These are phyloP conservation scores for Plasmodium gaboni DNA, from an alignment of 169 alveolate genomes.

Conservation along the genomic window DNA sequence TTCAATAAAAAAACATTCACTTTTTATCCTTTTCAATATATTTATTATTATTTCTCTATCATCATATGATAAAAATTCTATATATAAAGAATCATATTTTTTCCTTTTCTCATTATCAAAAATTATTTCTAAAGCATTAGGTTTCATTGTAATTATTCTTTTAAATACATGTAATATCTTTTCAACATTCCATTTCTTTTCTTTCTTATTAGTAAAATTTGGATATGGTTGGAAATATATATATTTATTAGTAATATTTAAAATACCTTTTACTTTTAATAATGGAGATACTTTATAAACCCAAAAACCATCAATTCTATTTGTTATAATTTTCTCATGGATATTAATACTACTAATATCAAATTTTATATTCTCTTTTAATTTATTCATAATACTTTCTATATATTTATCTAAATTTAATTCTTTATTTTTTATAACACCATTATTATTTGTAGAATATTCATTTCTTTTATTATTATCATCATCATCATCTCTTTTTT, in stretches of 20 bases:
- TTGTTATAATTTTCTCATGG: constrained; percentile 80
- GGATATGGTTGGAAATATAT: constrained; percentile 88
- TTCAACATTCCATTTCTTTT: constrained; percentile 83
- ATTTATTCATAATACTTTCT: constrained; percentile 23
- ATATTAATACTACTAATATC: constrained; percentile 78
- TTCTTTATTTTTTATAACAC: constrained; percentile 10
- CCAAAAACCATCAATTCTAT: constrained; percentile 80
- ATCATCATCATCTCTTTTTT: too few relatives aligned
- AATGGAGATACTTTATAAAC: constrained; percentile 86
- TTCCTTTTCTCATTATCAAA: constrained; percentile 82
- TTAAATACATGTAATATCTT: constrained; percentile 84
- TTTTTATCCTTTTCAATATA: constrained; percentile 78
- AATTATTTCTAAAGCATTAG: constrained; percentile 89
- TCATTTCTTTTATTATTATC: constrained; percentile 33
- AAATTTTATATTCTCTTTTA: constrained; percentile 65
- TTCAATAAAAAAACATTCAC: constrained; percentile 80
- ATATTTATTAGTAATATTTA: constrained; percentile 84
- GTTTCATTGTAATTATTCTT: constrained; percentile 84
- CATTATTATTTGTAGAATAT: neutral
- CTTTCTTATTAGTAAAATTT: constrained; percentile 87
- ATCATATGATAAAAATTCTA: constrained; percentile 81
- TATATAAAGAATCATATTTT: constrained; percentile 83
- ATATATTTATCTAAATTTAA: constrained; percentile 32
- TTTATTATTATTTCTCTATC: constrained; percentile 85
- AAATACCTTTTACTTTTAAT: constrained; percentile 86